Evolutionary conservation across 345 rosid species (phyloP).

Genomic region (Brassica nigra): DNA sequence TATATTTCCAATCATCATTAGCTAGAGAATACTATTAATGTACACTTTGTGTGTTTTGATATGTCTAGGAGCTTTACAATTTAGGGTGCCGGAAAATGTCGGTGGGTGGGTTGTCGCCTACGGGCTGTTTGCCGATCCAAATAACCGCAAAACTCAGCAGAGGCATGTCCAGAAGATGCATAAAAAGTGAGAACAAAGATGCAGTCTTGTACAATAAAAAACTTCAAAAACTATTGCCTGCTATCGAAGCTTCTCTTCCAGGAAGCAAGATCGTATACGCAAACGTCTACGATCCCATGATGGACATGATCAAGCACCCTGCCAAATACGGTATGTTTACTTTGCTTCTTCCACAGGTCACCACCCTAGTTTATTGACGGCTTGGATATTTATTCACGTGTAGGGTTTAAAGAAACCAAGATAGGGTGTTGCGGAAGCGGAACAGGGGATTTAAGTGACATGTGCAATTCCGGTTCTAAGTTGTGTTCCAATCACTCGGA

Average conservation of each 20-base stretch:
- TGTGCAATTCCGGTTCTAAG: constrained; percentile 40
- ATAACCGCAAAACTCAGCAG: constrained; percentile 1
- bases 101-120: constrained; percentile 50
- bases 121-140: constrained; percentile 60
- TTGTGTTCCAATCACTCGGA: constrained; percentile 36
- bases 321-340: constrained; percentile 41
- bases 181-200: constrained; percentile 46
- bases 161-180: constrained; percentile 37
- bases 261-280: constrained; percentile 41
- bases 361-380: neutral
- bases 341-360: neutral
- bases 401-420: constrained; percentile 45
- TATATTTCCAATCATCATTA: neutral
- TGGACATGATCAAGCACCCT: constrained; percentile 50
- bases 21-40: neutral
- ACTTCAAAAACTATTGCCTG: constrained; percentile 40
- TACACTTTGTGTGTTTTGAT: neutral
- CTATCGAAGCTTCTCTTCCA: constrained; percentile 41
- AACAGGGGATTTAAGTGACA: constrained; percentile 23
- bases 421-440: constrained; percentile 54
- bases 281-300: constrained; percentile 41
- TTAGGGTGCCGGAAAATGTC: constrained; percentile 42
- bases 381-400: neutral
- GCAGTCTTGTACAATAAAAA: constrained; percentile 45
- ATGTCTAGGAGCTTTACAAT: constrained; percentile 45